Conservation (phyloP, 2,329 filamentous ascomycete species). For the Hypoxylon sp. region DNA sequence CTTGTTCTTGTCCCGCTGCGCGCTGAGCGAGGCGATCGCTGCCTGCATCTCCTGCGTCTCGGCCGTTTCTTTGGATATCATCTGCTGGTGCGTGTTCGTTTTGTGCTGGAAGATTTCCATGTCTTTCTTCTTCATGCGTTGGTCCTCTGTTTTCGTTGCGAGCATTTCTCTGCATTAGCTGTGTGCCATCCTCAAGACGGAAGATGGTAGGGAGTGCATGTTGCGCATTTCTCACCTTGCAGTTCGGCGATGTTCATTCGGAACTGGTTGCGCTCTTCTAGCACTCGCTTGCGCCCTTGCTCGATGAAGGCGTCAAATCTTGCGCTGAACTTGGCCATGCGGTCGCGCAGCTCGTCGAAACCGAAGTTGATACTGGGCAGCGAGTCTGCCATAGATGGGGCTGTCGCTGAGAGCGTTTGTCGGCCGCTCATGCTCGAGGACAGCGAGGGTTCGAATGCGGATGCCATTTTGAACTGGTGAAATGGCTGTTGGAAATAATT, state of each 20-base stretch:
- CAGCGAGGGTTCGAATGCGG: slow-evolving; percentile 73
- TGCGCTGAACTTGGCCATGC: slow-evolving; percentile 91
- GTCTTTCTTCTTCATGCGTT: slow-evolving; percentile 86
- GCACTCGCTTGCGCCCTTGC: slow-evolving; percentile 83
- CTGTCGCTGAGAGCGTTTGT: slow-evolving; percentile 63
- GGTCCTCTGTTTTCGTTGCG: slow-evolving; percentile 72
- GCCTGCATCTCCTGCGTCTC: slow-evolving; percentile 79
- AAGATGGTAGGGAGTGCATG: background rate
- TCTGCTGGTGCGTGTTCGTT: slow-evolving; percentile 74
- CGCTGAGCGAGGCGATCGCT: slow-evolving; percentile 65
- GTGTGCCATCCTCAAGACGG: background rate
- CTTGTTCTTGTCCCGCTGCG: slow-evolving; percentile 69
- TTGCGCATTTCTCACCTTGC: slow-evolving; percentile 80
- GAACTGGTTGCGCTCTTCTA: slow-evolving; percentile 95
- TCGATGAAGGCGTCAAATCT: slow-evolving; percentile 96
- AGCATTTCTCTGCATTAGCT: background rate
- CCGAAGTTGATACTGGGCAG: slow-evolving; percentile 94
- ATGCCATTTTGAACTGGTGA: slow-evolving; percentile 55
- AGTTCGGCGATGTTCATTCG: slow-evolving; percentile 88
- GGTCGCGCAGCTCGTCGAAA: slow-evolving; percentile 92
- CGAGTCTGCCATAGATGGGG: slow-evolving; percentile 75
- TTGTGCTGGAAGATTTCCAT: slow-evolving; percentile 84
- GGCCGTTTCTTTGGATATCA: slow-evolving; percentile 77
- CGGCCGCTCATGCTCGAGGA: slow-evolving; percentile 69
- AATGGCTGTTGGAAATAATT: too few relatives aligned